phyloP scores from a whole-genome alignment of 768 basidiomycete genomes.

The Pulveroboletus sp. region DNA sequence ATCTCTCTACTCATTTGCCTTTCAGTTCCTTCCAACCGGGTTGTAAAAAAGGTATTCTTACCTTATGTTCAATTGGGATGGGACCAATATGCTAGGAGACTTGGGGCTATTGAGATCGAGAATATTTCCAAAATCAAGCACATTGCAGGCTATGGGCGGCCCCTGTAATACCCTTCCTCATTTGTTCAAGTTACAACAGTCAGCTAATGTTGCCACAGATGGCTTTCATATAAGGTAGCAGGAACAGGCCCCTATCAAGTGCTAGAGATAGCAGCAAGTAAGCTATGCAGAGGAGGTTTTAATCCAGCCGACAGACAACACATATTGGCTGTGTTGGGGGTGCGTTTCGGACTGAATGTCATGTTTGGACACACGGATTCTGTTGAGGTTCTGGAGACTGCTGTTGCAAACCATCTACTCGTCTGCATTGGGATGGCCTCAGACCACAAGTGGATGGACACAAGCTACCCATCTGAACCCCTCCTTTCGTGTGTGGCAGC shows the following conservation, averaged over 20 bases:
- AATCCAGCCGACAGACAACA: background rate
- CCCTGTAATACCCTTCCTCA: background rate
- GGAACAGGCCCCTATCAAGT: background rate
- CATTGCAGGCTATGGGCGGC: slow-evolving; percentile 1
- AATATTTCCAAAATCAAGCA: background rate
- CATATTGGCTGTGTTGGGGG: background rate
- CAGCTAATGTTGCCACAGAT: background rate
- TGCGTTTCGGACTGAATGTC: background rate
- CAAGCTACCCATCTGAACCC: slow-evolving; percentile 8
- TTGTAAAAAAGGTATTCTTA: background rate
- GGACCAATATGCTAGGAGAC: slow-evolving; percentile 9
- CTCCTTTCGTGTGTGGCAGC: slow-evolving; percentile 5
- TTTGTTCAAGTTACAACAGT: background rate
- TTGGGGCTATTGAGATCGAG: background rate
- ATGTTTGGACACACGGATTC: background rate
- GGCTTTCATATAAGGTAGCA: background rate
- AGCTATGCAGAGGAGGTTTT: background rate
- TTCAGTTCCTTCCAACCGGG: slow-evolving; percentile 7
- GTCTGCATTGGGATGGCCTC: slow-evolving; percentile 1
- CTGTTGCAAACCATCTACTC: slow-evolving; percentile 9
- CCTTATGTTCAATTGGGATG: slow-evolving; percentile 17
- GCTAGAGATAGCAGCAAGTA: background rate
- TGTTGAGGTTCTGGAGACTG: background rate
- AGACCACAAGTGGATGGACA: slow-evolving; percentile 5
- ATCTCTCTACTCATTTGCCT: background rate